A percentile compares a stretch with the other conserved stretches of the same genome.
Conservation (phyloP, 2,329 filamentous ascomycete species). For the Sporothrix dimorphospora region DNA sequence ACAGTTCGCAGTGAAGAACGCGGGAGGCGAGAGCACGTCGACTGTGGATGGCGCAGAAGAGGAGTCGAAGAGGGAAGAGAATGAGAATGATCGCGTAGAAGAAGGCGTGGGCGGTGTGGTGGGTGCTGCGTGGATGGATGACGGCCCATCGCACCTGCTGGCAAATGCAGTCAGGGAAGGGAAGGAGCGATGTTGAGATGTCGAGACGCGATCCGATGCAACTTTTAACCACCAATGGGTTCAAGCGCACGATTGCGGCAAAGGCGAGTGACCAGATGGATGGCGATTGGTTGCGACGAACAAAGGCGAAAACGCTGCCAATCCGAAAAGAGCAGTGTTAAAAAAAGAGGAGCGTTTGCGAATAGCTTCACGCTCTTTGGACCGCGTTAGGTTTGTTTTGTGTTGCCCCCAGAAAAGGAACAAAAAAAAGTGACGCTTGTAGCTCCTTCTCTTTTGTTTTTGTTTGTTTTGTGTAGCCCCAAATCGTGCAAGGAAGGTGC, state of each 20-base stretch:
- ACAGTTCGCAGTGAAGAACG: not conserved
- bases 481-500: conserved; percentile 14
- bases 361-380: not conserved
- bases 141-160: conserved; percentile 30
- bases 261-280: not conserved
- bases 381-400: not conserved
- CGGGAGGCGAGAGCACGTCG: not conserved
- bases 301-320: not conserved
- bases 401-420: not conserved
- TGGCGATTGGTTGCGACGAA: conserved; percentile 1
- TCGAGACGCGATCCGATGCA: not conserved
- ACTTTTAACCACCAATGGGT: conserved; percentile 3
- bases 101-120: conserved; percentile 13
- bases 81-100: not conserved
- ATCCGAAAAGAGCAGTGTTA: not conserved
- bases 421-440: not conserved
- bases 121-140: conserved; percentile 17
- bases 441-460: not conserved
- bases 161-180: not conserved
- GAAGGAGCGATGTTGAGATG: conserved; percentile 5
- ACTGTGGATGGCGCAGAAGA: not conserved
- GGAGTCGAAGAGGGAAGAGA: not conserved
- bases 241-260: not conserved
- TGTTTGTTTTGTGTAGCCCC: not conserved
- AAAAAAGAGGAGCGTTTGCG: not conserved